These are phyloP conservation scores for Zangia roseola DNA, from an alignment of 768 basidiomycete genomes.

Conservation along the genomic window DNA sequence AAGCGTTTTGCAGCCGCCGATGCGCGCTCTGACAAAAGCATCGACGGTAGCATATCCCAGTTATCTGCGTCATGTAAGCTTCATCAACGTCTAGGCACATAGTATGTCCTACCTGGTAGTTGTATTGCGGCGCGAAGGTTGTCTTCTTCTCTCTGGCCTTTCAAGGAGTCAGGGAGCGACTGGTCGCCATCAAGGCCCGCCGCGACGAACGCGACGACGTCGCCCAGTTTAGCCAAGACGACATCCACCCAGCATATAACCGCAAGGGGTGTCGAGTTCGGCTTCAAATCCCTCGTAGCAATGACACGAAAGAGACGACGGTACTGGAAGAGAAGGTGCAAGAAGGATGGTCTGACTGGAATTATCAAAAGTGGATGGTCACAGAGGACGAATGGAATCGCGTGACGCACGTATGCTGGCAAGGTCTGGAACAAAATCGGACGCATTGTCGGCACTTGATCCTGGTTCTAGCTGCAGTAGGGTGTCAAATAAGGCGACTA, in stretches of 20 bases:
- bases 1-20: constrained; percentile 65
- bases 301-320: constrained; percentile 48
- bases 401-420: constrained; percentile 21
- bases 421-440: constrained; percentile 10
- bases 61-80: constrained; percentile 39
- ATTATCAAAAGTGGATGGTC: constrained; percentile 7
- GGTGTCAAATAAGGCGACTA: constrained; percentile 32
- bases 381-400: not conserved
- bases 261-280: constrained; percentile 25
- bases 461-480: constrained; percentile 14
- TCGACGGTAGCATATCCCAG: constrained; percentile 47
- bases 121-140: constrained; percentile 59
- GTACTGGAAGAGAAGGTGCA: constrained; percentile 48
- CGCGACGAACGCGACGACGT: constrained; percentile 33
- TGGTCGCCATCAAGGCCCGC: constrained; percentile 18
- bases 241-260: constrained; percentile 68
- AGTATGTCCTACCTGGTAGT: constrained; percentile 52
- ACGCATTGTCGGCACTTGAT: constrained; percentile 1
- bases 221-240: constrained; percentile 52
- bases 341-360: constrained; percentile 32
- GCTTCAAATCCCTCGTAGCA: constrained; percentile 34
- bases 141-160: constrained; percentile 47
- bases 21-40: constrained; percentile 46
- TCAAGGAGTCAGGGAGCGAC: constrained; percentile 30
- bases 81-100: not conserved